These are phyloP conservation scores for Aspergillus uvarum DNA, from an alignment of 2,329 filamentous ascomycete species.

Conservation along the genomic window DNA sequence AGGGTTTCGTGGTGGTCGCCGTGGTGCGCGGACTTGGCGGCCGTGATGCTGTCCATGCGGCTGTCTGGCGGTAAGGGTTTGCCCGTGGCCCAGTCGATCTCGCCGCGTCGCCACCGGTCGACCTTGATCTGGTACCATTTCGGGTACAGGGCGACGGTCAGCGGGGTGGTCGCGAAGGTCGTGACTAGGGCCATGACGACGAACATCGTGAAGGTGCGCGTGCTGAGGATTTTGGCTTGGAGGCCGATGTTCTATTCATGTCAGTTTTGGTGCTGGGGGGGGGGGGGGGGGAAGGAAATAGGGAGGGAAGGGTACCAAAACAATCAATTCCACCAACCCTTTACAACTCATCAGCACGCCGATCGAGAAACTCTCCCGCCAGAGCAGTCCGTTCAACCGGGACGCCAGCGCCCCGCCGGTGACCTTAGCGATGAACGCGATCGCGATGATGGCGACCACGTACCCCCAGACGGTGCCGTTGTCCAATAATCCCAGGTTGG, in stretches of 20 bases:
- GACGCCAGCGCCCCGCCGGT: constrained; percentile 79
- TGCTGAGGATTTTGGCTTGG: constrained; percentile 77
- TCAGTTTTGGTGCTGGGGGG: not conserved
- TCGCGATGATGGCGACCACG: constrained; percentile 75
- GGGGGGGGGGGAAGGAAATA: not conserved
- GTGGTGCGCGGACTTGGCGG: constrained; percentile 52
- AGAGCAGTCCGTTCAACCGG: constrained; percentile 71
- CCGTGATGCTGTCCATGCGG: constrained; percentile 47
- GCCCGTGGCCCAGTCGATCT: constrained; percentile 80
- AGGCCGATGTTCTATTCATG: constrained; percentile 68
- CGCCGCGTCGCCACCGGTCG: constrained; percentile 72
- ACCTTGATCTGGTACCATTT: constrained; percentile 73
- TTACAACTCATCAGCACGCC: constrained; percentile 96
- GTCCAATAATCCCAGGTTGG: constrained; percentile 80
- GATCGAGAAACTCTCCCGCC: constrained; percentile 86
- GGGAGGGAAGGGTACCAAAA: constrained; percentile 60
- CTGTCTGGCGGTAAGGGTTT: constrained; percentile 47
- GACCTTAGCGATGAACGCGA: constrained; percentile 85
- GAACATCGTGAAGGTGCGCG: constrained; percentile 85
- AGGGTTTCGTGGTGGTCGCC: constrained; percentile 16
- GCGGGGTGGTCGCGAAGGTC: constrained; percentile 78
- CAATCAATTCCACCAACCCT: constrained; percentile 89
- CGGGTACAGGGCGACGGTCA: constrained; percentile 73
- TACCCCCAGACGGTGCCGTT: constrained; percentile 85
- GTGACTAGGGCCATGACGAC: constrained; percentile 91